Evolutionary conservation across 108 stramenopile species (phyloP), one percentile per base, ranked within the genome.

Genomic region (Discostella stelligeroides): DNA sequence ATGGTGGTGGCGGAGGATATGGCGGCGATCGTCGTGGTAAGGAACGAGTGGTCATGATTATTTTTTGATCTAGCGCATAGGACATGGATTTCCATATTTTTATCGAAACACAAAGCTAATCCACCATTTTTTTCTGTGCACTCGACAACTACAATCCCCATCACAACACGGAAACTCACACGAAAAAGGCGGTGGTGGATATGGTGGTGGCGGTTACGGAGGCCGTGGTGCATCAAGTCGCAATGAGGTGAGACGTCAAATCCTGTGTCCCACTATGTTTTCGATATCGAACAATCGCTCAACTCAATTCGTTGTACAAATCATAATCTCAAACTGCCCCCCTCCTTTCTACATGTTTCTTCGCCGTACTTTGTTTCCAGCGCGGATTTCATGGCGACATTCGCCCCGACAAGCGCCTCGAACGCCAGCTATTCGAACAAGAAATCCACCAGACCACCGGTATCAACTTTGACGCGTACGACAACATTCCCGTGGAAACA

Each of bases 381-480:
- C 85, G 91, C 34, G 94, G 94, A 6, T 95, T 85, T 61, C 94
- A 95, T 71, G 94, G 94, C 15, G 94, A 95, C 63, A 76, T 87
- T 71, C 71, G 73, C 17, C 87, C 86, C 43, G 91, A 95, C 78
- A 72, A 74, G 41, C 91, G 94, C 47, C 29, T 91, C 20, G 91
- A 95, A 68, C 76, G 76, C 8, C 82, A 84, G 55, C 85, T 95
- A 28, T 95, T 92, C 65, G 84, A 86, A 50, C 59, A 67, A 12
- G 88, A 76, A 15, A 88, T 92, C 70, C 82, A 92, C 50, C 94
- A 96, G 70, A 95, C 92, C 17, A 87, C 96, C n/a, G 99, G 99
- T n/a, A 98, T 99, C 87, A 98, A 99, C 85, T 99, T 99, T 74
- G 96, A 98, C 79, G 92, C 94, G 66, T 98, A 99, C 85, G 97